phyloP scores from a whole-genome alignment of 306 rosid species.

The Erythrophleum fordii region DNA sequence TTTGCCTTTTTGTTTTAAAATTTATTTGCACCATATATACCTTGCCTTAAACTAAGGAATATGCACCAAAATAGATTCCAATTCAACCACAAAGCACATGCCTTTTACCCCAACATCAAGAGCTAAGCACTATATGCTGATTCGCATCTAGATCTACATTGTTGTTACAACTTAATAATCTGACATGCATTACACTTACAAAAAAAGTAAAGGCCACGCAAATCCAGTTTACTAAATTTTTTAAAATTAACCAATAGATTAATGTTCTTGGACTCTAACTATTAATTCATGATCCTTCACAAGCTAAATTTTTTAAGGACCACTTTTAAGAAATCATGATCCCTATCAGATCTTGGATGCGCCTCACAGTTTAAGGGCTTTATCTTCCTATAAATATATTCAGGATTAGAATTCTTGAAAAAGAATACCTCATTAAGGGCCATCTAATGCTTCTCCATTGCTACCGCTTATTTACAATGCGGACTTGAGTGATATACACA shows the following conservation, averaged over 20 bases:
- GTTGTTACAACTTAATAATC: background rate
- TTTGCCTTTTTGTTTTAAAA: conserved; percentile 12
- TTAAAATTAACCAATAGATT: background rate
- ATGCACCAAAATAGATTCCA: background rate
- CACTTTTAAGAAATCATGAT: background rate
- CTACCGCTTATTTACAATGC: background rate
- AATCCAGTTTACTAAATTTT: background rate
- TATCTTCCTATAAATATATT: background rate
- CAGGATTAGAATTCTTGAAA: background rate
- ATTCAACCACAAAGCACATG: conserved; percentile 8
- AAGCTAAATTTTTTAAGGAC: background rate
- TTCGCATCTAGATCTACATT: background rate
- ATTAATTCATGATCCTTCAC: background rate
- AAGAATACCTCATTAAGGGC: background rate
- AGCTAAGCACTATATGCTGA: background rate
- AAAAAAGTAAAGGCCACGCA: background rate
- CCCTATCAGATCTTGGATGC: background rate
- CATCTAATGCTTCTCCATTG: background rate
- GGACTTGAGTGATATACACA: background rate
- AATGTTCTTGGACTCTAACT: background rate
- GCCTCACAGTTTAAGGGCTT: background rate
- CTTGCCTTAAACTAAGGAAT: conserved; percentile 6
- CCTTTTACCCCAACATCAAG: background rate
- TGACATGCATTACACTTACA: background rate
- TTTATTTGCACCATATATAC: background rate